Evolutionary conservation across 169 alveolate genomes (phyloP), one percentile per base, ranked within the genome.

Genomic region (Ichthyophthirius multifiliis): DNA sequence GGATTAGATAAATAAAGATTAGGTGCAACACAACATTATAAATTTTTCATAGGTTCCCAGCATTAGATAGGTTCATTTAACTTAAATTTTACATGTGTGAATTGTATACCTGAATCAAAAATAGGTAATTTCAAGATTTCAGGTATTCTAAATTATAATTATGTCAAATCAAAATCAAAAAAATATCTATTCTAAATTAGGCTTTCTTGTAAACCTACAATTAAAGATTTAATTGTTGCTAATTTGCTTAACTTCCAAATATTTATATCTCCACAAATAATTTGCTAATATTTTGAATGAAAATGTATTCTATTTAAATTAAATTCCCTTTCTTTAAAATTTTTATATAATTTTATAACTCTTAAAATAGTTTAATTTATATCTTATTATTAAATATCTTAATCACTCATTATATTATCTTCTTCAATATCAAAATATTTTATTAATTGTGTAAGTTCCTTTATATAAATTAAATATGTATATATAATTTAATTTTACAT

Each of bases 21-120:
- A 32, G 84, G 79, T 18, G 84, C 46, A 31, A 78, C 27, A 32
- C 84, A 78, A 35, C 84, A 78, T 30, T 76, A 16, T 2, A 34
- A 10, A 30, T 32, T 6, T 63, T 78, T 16, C 30, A 41, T 30
- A 2, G 43, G 13, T 13, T 41, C 18, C 84, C 84, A 78, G n/a
- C 84, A 78, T 10, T 5, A 20, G 23, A 35, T 65, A 18, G 46
- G 43, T 0, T 39, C 67, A 15, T 76, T 0, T 5, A 37, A 23
- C 16, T 48, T 23, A 18, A 37, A 7, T 20, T 48, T 65, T 20
- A 20, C 27, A 39, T 12, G 16, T 27, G 41, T 39, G n/a, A 10
- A 6, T 2, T 4, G 12, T 13, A 12, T 16, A 3, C n/a, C 67
- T 0, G 63, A 46, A 10, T 78, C 84, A n/a, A 78, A 34, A 1